Evolutionary conservation across 2,329 filamentous ascomycete genomes (phyloP).

Genomic region (Gnomoniopsis smithogilvyi): DNA sequence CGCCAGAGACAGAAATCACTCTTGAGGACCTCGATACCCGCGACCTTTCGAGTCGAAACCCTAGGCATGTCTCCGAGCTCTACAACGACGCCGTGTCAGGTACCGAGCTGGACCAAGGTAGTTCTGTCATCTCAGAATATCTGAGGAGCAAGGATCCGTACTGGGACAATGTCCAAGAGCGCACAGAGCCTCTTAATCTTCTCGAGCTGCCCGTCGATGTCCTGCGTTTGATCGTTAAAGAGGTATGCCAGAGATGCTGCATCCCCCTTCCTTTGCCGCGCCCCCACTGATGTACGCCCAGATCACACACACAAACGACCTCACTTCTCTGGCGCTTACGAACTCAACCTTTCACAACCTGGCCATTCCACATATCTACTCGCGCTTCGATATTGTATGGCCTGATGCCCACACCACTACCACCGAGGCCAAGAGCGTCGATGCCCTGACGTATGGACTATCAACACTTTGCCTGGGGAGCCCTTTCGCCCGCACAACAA

Average conservation of each 20-base stretch:
- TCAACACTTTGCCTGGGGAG: slow-evolving; percentile 73
- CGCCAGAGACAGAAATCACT: neutral
- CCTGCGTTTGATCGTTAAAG: slow-evolving; percentile 73
- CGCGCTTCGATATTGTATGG: slow-evolving; percentile 86
- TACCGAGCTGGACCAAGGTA: slow-evolving; percentile 10
- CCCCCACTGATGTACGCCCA: slow-evolving; percentile 30
- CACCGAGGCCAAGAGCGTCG: slow-evolving; percentile 69
- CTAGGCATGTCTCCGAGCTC: slow-evolving; percentile 16
- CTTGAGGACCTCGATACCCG: slow-evolving; percentile 2
- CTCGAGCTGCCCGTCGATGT: slow-evolving; percentile 77
- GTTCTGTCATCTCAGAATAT: slow-evolving; percentile 30
- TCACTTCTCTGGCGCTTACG: slow-evolving; percentile 73
- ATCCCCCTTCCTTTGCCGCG: neutral
- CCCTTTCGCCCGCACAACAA: slow-evolving; percentile 37
- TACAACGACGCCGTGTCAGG: slow-evolving; percentile 9
- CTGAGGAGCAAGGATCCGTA: slow-evolving; percentile 61
- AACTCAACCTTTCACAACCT: slow-evolving; percentile 75
- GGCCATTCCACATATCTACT: slow-evolving; percentile 76
- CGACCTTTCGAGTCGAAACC: slow-evolving; percentile 4
- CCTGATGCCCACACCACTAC: slow-evolving; percentile 65
- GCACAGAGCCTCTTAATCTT: slow-evolving; percentile 58
- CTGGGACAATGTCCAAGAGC: slow-evolving; percentile 61
- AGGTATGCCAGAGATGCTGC: slow-evolving; percentile 47
- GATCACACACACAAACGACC: slow-evolving; percentile 78
- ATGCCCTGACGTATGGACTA: slow-evolving; percentile 79